Percentiles rank a stretch among this genome's conserved stretches.
These are phyloP conservation scores for Vitis hybrid DNA, from an alignment of 177 flowering plant genomes.

Conservation along the genomic window DNA sequence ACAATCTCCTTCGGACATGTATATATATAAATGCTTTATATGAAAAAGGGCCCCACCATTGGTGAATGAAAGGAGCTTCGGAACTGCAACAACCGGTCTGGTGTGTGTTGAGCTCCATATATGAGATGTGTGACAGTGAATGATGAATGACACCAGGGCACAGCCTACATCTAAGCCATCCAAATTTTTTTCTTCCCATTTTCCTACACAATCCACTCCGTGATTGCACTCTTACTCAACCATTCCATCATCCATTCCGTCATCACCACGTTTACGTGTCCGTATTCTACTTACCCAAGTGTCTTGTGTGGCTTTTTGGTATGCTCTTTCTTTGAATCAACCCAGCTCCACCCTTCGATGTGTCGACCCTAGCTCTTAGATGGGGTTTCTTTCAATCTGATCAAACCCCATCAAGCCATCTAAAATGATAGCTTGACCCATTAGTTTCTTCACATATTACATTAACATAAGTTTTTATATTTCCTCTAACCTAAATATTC, in stretches of 20 bases:
- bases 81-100: conserved; percentile 48
- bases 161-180: conserved; percentile 31
- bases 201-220: conserved; percentile 32
- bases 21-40: not conserved
- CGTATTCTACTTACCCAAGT: not conserved
- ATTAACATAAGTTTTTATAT: not conserved
- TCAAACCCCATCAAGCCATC: not conserved
- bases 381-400: not conserved
- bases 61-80: conserved; percentile 42
- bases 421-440: not conserved
- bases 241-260: conserved; percentile 70
- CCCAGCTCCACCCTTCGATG: not conserved
- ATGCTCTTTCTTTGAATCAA: not conserved
- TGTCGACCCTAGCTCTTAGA: not conserved
- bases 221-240: conserved; percentile 66
- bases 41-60: conserved; percentile 28
- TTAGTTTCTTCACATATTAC: too few species aligned
- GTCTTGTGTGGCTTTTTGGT: not conserved
- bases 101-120: conserved; percentile 22
- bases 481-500: too few species aligned
- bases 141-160: conserved; percentile 35
- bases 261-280: conserved; percentile 53
- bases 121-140: conserved; percentile 21
- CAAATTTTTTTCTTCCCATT: conserved; percentile 16
- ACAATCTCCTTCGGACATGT: too few species aligned